These are phyloP conservation scores for Aspergillus cavernicola DNA, from an alignment of 495 filamentous ascomycete species.

Conservation along the genomic window DNA sequence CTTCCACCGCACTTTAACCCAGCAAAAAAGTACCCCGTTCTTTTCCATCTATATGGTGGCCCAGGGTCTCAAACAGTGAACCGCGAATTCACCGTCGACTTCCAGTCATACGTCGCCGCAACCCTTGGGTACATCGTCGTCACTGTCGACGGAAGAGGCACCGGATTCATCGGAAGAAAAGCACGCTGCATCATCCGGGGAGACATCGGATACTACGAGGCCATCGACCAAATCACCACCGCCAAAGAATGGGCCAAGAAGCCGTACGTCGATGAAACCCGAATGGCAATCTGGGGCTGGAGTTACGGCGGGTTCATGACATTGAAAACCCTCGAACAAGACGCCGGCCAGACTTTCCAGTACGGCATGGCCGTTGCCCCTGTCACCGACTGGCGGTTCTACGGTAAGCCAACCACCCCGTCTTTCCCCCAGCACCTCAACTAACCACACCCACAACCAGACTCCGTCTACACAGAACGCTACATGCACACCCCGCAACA, in stretches of 20 bases:
- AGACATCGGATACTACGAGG: constrained; percentile 80
- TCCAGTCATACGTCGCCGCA: constrained; percentile 84
- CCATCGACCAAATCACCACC: constrained; percentile 84
- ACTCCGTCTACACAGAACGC: constrained; percentile 92
- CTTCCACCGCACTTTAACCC: constrained; percentile 87
- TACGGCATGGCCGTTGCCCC: constrained; percentile 98
- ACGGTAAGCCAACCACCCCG: constrained; percentile 44
- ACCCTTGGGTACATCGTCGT: constrained; percentile 91
- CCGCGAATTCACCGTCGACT: constrained; percentile 80
- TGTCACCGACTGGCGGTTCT: constrained; percentile 94
- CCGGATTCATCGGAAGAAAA: constrained; percentile 83
- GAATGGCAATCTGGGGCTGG: constrained; percentile 97
- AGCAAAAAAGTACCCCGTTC: constrained; percentile 82
- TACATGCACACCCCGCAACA: constrained; percentile 92
- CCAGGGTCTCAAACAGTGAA: constrained; percentile 84
- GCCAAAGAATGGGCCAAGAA: constrained; percentile 83
- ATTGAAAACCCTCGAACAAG: constrained; percentile 89
- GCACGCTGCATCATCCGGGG: constrained; percentile 77
- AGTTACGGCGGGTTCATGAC: constrained; percentile 96
- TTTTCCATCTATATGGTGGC: constrained; percentile 91
- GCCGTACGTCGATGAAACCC: constrained; percentile 73
- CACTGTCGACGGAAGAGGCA: constrained; percentile 90
- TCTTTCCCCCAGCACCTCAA: neutral
- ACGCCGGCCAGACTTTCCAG: constrained; percentile 82
- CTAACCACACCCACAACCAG: constrained; percentile 31